Evolutionary conservation across 176 grass and related monocot genomes (phyloP).

Genomic region (Olyra latifolia): DNA sequence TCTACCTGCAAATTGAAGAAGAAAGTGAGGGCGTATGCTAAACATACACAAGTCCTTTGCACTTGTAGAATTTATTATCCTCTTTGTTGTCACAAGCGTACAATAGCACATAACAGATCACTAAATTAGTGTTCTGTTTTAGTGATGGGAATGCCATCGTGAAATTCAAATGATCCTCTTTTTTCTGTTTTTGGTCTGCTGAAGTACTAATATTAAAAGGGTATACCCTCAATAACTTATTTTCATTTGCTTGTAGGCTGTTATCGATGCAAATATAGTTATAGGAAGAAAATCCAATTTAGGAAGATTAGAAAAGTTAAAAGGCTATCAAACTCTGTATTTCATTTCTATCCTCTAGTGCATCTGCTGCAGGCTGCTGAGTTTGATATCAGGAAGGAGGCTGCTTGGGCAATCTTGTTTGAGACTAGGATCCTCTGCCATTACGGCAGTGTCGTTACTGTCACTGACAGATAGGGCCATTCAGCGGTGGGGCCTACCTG

Average conservation of each 20-base stretch:
- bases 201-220: background rate
- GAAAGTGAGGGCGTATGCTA: background rate
- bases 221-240: background rate
- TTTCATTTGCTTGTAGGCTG: conserved; percentile 33
- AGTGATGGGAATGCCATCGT: background rate
- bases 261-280: conserved; percentile 56
- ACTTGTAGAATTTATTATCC: background rate
- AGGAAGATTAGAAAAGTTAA: too few relatives aligned
- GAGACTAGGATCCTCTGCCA: too few relatives aligned
- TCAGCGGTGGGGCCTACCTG: too few relatives aligned
- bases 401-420: conserved; percentile 46
- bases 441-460: too few relatives aligned
- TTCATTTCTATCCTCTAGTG: conserved; percentile 46
- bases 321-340: too few relatives aligned
- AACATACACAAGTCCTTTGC: background rate
- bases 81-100: background rate
- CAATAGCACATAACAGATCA: background rate
- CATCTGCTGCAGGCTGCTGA: conserved; percentile 38
- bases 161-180: background rate
- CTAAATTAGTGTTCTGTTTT: background rate
- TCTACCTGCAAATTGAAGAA: background rate
- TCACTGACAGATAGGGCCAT: too few relatives aligned
- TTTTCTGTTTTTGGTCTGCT: background rate
- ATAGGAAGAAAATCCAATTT: too few relatives aligned
- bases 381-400: conserved; percentile 55